phyloP scores from a whole-genome alignment of 2,329 filamentous ascomycete species.

The Whalleya microplaca region DNA sequence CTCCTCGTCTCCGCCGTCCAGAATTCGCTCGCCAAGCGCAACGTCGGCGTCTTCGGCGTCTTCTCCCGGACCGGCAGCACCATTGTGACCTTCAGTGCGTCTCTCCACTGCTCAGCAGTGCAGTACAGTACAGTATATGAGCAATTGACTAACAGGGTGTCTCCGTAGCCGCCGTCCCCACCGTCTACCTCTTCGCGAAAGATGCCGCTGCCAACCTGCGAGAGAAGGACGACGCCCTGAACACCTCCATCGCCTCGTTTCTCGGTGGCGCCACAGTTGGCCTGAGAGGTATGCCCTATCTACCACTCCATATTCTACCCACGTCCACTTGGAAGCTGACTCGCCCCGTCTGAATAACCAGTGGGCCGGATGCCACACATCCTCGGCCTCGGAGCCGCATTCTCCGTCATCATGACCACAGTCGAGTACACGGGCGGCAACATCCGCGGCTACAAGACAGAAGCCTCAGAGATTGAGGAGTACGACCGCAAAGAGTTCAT shows the following conservation, averaged over 20 bases:
- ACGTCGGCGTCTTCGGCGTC: slow-evolving; percentile 79
- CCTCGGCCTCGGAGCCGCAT: slow-evolving; percentile 62
- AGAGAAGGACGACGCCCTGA: slow-evolving; percentile 79
- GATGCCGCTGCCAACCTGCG: slow-evolving; percentile 82
- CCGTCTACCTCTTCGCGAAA: slow-evolving; percentile 77
- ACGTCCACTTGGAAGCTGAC: slow-evolving; percentile 1
- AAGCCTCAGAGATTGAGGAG: slow-evolving; percentile 65
- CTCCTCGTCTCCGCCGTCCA: slow-evolving; percentile 76
- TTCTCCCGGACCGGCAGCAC: slow-evolving; percentile 78
- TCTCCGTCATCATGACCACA: slow-evolving; percentile 58
- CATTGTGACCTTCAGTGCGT: slow-evolving; percentile 62
- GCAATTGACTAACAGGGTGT: background rate
- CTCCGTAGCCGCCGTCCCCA: slow-evolving; percentile 68
- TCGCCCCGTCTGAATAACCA: slow-evolving; percentile 36
- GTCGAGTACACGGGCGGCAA: slow-evolving; percentile 67
- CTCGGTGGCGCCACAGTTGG: slow-evolving; percentile 74
- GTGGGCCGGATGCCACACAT: slow-evolving; percentile 66
- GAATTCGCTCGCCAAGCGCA: slow-evolving; percentile 83
- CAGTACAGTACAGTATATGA: too few relatives aligned
- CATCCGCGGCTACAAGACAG: slow-evolving; percentile 51
- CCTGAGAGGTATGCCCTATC: slow-evolving; percentile 63
- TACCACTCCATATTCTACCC: background rate
- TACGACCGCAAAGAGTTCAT: slow-evolving; percentile 76
- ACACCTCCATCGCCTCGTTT: slow-evolving; percentile 76
- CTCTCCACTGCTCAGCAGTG: too few relatives aligned